Conservation (phyloP, 129 eudicot species). For the Pittosporum tobira region DNA sequence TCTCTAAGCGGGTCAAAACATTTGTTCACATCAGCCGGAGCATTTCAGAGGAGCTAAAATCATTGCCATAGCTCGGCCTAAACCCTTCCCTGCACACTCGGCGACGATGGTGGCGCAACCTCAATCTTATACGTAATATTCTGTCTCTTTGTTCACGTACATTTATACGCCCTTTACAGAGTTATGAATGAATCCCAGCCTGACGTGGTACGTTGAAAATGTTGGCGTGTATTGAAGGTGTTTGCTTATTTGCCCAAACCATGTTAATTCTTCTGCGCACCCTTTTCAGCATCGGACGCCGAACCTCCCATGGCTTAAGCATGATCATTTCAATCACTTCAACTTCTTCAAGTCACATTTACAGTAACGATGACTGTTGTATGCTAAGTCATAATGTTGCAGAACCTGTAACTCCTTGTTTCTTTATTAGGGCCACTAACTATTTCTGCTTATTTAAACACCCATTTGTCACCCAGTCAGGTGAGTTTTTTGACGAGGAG, state of each 20-base stretch:
- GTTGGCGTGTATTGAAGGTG: conserved; percentile 5
- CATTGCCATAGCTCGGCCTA: background rate
- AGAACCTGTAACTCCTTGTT: conserved; percentile 14
- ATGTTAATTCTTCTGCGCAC: conserved; percentile 59
- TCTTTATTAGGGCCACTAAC: conserved; percentile 33
- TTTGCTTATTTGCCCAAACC: conserved; percentile 20
- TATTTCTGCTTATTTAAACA: conserved; percentile 36
- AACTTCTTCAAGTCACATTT: background rate
- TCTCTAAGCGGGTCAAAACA: background rate
- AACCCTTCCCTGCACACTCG: background rate
- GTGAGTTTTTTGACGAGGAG: conserved; percentile 28
- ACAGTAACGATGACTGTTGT: conserved; percentile 3
- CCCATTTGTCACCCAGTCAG: conserved; percentile 30
- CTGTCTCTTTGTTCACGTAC: background rate
- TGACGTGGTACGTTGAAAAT: background rate
- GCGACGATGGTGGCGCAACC: background rate
- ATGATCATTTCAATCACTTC: conserved; percentile 19
- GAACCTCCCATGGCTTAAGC: conserved; percentile 41
- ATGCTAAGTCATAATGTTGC: conserved; percentile 5
- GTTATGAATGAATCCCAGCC: background rate
- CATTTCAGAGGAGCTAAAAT: background rate
- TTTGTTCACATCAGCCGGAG: background rate
- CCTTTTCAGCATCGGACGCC: conserved; percentile 39
- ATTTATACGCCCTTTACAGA: background rate
- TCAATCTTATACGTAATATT: background rate